A percentile compares a stretch with the other conserved stretches of the same genome.
phyloP scores from a whole-genome alignment of 495 filamentous ascomycete species.

The Penicillium desertorum region DNA sequence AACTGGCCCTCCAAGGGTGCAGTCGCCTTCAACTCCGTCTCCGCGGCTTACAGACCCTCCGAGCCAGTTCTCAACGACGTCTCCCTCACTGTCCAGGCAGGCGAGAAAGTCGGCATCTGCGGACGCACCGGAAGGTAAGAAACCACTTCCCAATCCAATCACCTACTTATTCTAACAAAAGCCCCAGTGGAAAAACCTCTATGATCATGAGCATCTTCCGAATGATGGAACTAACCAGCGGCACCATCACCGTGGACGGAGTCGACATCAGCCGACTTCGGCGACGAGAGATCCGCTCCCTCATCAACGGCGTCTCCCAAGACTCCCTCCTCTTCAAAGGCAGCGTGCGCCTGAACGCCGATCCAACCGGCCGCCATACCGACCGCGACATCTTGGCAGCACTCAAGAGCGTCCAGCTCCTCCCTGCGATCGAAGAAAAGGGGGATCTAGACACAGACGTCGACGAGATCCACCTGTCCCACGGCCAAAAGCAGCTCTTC shows the following conservation, averaged over 20 bases:
- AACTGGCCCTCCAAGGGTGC: conserved; percentile 53
- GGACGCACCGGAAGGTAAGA: conserved; percentile 48
- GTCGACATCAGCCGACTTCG: conserved; percentile 48
- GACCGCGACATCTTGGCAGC: conserved; percentile 45
- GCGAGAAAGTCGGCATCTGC: conserved; percentile 59
- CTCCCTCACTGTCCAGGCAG: conserved; percentile 49
- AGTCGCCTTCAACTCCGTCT: conserved; percentile 49
- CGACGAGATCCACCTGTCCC: conserved; percentile 51
- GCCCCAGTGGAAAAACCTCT: conserved; percentile 48
- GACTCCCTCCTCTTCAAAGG: conserved; percentile 54
- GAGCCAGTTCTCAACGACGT: conserved; percentile 52
- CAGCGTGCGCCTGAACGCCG: conserved; percentile 49
- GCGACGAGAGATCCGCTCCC: conserved; percentile 46
- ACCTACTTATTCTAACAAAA: conserved; percentile 1
- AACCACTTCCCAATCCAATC: background rate
- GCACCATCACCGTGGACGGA: conserved; percentile 49
- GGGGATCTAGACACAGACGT: conserved; percentile 54
- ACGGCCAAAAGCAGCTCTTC: conserved; percentile 65
- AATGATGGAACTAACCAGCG: conserved; percentile 48
- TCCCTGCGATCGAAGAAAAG: conserved; percentile 47
- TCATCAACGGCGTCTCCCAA: conserved; percentile 56
- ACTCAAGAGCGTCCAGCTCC: conserved; percentile 51
- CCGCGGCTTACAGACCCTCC: conserved; percentile 41
- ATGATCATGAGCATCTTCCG: conserved; percentile 54
- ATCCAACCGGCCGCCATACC: conserved; percentile 35